These are phyloP conservation scores for Bacidia rubella DNA, from an alignment of 495 filamentous ascomycete genomes.

Conservation along the genomic window DNA sequence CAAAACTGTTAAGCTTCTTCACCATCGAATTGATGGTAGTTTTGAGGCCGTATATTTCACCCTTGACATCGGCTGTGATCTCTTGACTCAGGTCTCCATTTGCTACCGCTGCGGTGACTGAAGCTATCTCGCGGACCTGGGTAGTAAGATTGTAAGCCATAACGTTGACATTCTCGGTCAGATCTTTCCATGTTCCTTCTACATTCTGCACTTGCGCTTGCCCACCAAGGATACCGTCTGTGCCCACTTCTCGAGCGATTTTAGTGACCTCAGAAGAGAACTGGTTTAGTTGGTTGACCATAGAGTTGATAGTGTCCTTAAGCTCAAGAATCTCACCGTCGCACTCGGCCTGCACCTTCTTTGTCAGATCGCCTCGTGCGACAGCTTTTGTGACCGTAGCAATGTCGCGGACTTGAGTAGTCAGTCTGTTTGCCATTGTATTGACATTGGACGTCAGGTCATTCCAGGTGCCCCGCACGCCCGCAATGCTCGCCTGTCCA, in stretches of 20 bases:
- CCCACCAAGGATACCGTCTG: slow-evolving; percentile 86
- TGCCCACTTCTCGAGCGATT: slow-evolving; percentile 93
- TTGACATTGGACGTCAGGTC: slow-evolving; percentile 97
- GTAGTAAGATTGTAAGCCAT: slow-evolving; percentile 99
- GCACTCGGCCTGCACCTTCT: slow-evolving; percentile 94
- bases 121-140: slow-evolving; percentile 95
- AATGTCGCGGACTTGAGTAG: slow-evolving; percentile 95
- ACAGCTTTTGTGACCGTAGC: slow-evolving; percentile 98
- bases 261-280: slow-evolving; percentile 97
- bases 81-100: slow-evolving; percentile 90
- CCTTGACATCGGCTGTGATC: slow-evolving; percentile 89
- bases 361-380: slow-evolving; percentile 87
- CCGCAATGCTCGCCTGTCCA: slow-evolving; percentile 90
- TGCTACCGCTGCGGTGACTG: slow-evolving; percentile 94
- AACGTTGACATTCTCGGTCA: slow-evolving; percentile 95
- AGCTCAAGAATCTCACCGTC: slow-evolving; percentile 92
- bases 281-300: slow-evolving; percentile 95
- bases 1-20: slow-evolving; percentile 90
- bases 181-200: slow-evolving; percentile 91
- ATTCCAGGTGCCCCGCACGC: slow-evolving; percentile 80
- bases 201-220: slow-evolving; percentile 96
- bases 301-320: slow-evolving; percentile 96
- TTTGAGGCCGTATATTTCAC: slow-evolving; percentile 90
- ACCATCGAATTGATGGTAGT: slow-evolving; percentile 99
- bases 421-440: slow-evolving; percentile 95